phyloP scores from a whole-genome alignment of 257 asterid species.

The Prunella vulgaris region DNA sequence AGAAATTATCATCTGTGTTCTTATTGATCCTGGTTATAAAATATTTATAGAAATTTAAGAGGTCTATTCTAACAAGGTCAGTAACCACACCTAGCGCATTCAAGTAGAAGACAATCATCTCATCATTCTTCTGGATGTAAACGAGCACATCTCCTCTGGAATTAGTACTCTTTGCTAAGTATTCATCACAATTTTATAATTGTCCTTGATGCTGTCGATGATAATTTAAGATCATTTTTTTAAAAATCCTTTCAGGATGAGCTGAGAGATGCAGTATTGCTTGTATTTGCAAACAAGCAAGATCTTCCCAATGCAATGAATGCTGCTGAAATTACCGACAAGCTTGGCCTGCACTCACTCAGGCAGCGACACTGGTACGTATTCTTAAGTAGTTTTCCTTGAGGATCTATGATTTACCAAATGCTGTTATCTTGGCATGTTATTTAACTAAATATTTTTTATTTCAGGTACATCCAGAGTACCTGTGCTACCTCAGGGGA shows the following conservation, averaged over 20 bases:
- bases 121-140: background rate
- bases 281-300: conserved; percentile 86
- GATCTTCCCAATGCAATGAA: conserved; percentile 96
- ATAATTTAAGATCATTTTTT: no score
- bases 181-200: background rate
- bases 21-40: background rate
- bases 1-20: background rate
- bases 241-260: conserved; percentile 74
- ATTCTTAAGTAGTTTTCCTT: background rate
- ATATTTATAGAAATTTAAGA: background rate
- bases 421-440: background rate
- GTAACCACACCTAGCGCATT: background rate
- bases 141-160: background rate
- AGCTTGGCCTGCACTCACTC: conserved; percentile 90
- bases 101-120: background rate
- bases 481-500: conserved; percentile 93
- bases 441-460: background rate
- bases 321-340: conserved; percentile 89
- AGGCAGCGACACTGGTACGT: conserved; percentile 88
- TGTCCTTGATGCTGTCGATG: background rate
- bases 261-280: conserved; percentile 82
- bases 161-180: background rate
- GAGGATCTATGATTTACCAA: background rate
- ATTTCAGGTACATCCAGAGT: conserved; percentile 84
- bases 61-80: background rate